Conservation (phyloP, 257 asterid genomes). For the Solanum paucissectum region DNA sequence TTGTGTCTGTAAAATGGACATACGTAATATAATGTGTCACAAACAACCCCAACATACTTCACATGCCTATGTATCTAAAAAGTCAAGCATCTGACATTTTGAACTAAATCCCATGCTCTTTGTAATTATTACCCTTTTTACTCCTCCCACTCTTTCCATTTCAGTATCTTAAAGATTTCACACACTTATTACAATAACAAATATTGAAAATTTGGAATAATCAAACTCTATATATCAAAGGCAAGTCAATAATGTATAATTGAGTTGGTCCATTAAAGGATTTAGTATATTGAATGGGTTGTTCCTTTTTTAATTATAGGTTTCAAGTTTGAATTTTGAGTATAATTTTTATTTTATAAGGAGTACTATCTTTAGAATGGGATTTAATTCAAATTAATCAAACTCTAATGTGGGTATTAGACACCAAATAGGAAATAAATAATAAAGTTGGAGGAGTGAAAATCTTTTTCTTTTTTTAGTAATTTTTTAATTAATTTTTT, state of each 20-base stretch:
- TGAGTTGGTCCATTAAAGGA: too few species aligned
- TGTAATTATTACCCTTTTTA: background rate
- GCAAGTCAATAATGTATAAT: too few species aligned
- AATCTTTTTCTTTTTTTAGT: too few species aligned
- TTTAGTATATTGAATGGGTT: too few species aligned
- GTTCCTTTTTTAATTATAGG: too few species aligned
- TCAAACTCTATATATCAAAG: too few species aligned
- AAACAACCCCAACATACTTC: slow-evolving; percentile 11
- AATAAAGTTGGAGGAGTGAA: background rate
- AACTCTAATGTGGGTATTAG: too few species aligned
- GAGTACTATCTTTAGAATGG: background rate
- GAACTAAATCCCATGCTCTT: slow-evolving; percentile 1
- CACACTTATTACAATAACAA: background rate
- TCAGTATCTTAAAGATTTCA: background rate
- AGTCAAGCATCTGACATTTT: slow-evolving; percentile 30
- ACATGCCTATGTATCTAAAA: slow-evolving; percentile 26
- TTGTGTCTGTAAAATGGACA: slow-evolving; percentile 4
- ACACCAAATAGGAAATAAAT: too few species aligned
- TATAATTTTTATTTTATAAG: too few species aligned
- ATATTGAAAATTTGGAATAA: background rate
- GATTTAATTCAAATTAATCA: background rate
- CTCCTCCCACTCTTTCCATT: slow-evolving; percentile 1
- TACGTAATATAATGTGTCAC: background rate
- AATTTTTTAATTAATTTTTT: too few species aligned
- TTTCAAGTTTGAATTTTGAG: too few species aligned